phyloP scores from a whole-genome alignment of 306 rosid species.

The Ochetophila trinervis region DNA sequence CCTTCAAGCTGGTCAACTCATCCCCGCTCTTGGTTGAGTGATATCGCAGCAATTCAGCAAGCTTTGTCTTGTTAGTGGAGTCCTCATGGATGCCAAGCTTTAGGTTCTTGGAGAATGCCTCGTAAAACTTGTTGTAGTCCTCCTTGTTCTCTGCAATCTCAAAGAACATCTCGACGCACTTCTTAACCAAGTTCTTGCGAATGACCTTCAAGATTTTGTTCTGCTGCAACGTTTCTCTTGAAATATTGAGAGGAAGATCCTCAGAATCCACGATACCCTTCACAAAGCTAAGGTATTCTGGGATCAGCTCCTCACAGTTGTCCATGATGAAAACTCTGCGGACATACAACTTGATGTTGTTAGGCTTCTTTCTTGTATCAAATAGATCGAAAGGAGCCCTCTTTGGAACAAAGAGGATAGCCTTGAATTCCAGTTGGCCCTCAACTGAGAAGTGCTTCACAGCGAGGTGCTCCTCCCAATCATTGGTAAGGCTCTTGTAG shows the following conservation, averaged over 20 bases:
- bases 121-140: constrained; percentile 84
- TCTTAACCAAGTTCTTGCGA: constrained; percentile 84
- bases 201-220: constrained; percentile 91
- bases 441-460: constrained; percentile 98
- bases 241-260: constrained; percentile 90
- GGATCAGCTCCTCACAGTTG: constrained; percentile 95
- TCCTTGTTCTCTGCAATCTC: constrained; percentile 97
- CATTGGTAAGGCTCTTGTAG: constrained; percentile 89
- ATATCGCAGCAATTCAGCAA: constrained; percentile 81
- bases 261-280: constrained; percentile 97
- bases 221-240: constrained; percentile 87
- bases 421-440: constrained; percentile 94
- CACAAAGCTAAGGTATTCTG: constrained; percentile 76
- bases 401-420: constrained; percentile 85
- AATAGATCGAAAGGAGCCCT: constrained; percentile 94
- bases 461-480: constrained; percentile 90
- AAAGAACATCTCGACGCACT: constrained; percentile 78
- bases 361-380: constrained; percentile 91
- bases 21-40: constrained; percentile 93
- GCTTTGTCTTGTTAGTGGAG: constrained; percentile 70
- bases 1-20: constrained; percentile 87
- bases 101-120: constrained; percentile 86
- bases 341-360: constrained; percentile 83
- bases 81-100: constrained; percentile 88
- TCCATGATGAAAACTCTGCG: constrained; percentile 95